These are phyloP conservation scores for Chenopodium quinoa DNA, from an alignment of 148 eudicot species.

Conservation along the genomic window DNA sequence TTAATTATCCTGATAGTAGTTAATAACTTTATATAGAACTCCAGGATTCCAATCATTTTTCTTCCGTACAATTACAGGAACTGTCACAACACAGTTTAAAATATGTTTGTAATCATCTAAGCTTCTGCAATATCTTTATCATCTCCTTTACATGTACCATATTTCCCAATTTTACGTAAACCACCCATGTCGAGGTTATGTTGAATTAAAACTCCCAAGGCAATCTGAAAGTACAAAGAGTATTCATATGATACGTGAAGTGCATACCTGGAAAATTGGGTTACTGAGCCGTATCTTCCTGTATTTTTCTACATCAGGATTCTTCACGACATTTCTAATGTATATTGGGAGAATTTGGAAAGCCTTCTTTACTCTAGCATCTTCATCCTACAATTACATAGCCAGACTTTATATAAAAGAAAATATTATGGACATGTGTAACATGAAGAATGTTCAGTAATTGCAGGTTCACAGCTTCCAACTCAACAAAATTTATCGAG, in stretches of 20 bases:
- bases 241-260: background rate
- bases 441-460: background rate
- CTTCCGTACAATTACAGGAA: background rate
- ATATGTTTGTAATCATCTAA: background rate
- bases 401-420: background rate
- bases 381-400: conserved; percentile 46
- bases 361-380: conserved; percentile 52
- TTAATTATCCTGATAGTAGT: background rate
- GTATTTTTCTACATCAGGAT: conserved; percentile 69
- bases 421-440: background rate
- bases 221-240: background rate
- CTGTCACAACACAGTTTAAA: no score
- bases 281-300: conserved; percentile 64
- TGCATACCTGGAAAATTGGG: conserved; percentile 70
- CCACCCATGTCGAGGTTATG: background rate
- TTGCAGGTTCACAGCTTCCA: background rate
- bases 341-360: conserved; percentile 70
- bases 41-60: background rate
- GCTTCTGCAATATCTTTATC: background rate
- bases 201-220: background rate
- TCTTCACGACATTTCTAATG: conserved; percentile 48
- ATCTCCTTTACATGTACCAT: background rate
- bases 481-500: background rate
- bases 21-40: background rate
- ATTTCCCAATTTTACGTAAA: background rate